A percentile compares a stretch with the other conserved stretches of the same genome.
Conservation (phyloP, 2,329 filamentous ascomycete genomes). For the Teratosphaeria nubilosa region DNA sequence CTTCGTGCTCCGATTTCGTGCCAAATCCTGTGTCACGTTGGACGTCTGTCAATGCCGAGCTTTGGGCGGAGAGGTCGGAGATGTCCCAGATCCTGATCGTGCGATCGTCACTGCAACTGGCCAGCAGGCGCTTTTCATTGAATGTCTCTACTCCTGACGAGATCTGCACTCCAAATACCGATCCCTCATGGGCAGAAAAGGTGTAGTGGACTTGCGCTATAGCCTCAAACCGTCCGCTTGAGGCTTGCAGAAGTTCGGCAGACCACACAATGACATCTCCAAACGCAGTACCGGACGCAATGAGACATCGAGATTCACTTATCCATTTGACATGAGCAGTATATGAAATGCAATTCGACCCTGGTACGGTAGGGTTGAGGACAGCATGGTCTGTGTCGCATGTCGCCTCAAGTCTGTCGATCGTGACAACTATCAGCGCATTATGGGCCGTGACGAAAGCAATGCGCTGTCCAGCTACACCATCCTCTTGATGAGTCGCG, state of each 20-base stretch:
- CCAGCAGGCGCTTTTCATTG: slow-evolving; percentile 51
- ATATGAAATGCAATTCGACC: slow-evolving; percentile 77
- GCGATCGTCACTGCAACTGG: slow-evolving; percentile 89
- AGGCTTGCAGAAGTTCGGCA: slow-evolving; percentile 33
- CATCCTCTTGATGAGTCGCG: slow-evolving; percentile 22
- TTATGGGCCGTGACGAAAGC: slow-evolving; percentile 81
- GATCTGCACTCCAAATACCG: slow-evolving; percentile 81
- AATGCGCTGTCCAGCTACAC: slow-evolving; percentile 26
- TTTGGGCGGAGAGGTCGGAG: slow-evolving; percentile 37
- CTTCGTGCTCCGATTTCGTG: slow-evolving; percentile 17
- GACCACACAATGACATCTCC: slow-evolving; percentile 90
- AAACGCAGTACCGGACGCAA: slow-evolving; percentile 86
- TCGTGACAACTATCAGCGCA: slow-evolving; percentile 45
- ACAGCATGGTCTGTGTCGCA: not conserved
- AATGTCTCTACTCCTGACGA: slow-evolving; percentile 41
- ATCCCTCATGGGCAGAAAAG: slow-evolving; percentile 72
- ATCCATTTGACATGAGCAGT: slow-evolving; percentile 65
- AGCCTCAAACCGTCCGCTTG: slow-evolving; percentile 8
- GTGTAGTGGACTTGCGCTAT: slow-evolving; percentile 41
- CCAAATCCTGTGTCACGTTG: slow-evolving; percentile 38
- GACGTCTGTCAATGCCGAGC: slow-evolving; percentile 11
- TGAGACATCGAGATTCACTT: slow-evolving; percentile 49
- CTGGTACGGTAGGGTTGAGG: slow-evolving; percentile 35
- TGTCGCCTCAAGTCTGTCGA: not conserved
- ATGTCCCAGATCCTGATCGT: slow-evolving; percentile 86